Evolutionary conservation across 2,329 filamentous ascomycete genomes (phyloP).

Genomic region (Xylaria sp.): DNA sequence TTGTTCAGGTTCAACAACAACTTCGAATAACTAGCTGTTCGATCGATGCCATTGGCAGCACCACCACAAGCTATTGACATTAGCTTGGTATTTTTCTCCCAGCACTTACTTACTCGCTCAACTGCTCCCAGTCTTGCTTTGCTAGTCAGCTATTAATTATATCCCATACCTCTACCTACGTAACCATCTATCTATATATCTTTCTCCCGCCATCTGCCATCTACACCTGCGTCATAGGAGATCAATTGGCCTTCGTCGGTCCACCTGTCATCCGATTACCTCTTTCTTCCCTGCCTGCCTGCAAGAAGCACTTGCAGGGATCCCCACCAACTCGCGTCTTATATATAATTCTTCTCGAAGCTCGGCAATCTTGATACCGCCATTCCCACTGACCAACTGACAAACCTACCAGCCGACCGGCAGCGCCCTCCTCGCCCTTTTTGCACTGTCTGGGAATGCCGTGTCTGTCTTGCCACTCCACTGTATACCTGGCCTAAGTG

Average conservation of each 20-base stretch:
- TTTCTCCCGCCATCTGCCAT: background rate
- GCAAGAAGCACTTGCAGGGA: background rate
- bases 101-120: too few species aligned
- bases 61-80: conserved; percentile 17
- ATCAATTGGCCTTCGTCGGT: background rate
- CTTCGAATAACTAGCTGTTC: conserved; percentile 19
- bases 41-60: conserved; percentile 20
- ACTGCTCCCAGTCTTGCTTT: conserved; percentile 9
- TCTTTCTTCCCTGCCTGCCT: background rate
- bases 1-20: background rate
- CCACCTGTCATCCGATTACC: conserved; percentile 4
- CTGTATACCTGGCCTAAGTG: conserved; percentile 23
- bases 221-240: background rate
- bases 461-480: conserved; percentile 16
- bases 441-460: conserved; percentile 28
- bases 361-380: conserved; percentile 10
- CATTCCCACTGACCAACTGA: conserved; percentile 6
- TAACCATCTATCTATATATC: background rate
- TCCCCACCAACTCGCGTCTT: background rate
- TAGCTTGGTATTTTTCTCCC: conserved; percentile 22
- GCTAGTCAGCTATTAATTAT: conserved; percentile 3
- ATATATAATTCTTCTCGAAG: background rate
- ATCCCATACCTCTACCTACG: too few species aligned
- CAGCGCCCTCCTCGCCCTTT: background rate
- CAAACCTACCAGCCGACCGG: background rate